Evolutionary conservation across 495 filamentous ascomycete species (phyloP), one percentile per base, ranked within the genome.

Genomic region (Hypoxylon fragiforme): DNA sequence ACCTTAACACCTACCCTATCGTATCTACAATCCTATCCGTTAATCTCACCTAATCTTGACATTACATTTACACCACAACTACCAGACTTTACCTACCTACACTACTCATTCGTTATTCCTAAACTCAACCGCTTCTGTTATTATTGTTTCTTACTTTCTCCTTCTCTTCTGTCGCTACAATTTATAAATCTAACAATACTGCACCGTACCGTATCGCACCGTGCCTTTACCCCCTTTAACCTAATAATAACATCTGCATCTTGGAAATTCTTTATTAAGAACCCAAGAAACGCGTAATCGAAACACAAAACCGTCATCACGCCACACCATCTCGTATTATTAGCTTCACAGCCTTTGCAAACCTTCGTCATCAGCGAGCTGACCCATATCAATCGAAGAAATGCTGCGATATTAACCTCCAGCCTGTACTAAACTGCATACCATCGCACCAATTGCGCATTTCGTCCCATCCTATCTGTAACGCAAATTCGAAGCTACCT

Each of bases 271-370:
- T 37, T 21, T 14, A 41, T 14, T 35, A 16, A 31, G 18, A 35
- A 15, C 19, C 24, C 47, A 48, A 28, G 24, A 44, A 58, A 63
- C 59, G 59, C 59, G 59, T 63, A 63, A 63, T 63, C 54, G 54
- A 58, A 54, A 58, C 59, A 43, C 50, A 54, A 40, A 44, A 19
- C 16, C 24, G 34, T 43, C 53, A 52, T 45, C 43, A 41, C 43
- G 31, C 46, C 51, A 47, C 46, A 36, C 44, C 50, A 32, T 26
- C 30, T 44, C 38, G 16, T 37, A 57, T 47, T 20, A 13, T 34
- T 50, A 47, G 12, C 12, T 35, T 36, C 20, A 22, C 31, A 18
- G n/a, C 18, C 46, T 48, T 40, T 15, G 44, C 32, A 30, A 32
- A 16, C 22, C 52, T 52, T 40, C 28, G 44, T 42, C 45, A 32